Evolutionary conservation across 2,329 filamentous ascomycete species (phyloP), one percentile per base, ranked within the genome.

Genomic region (Orbilia blumenaviensis): DNA sequence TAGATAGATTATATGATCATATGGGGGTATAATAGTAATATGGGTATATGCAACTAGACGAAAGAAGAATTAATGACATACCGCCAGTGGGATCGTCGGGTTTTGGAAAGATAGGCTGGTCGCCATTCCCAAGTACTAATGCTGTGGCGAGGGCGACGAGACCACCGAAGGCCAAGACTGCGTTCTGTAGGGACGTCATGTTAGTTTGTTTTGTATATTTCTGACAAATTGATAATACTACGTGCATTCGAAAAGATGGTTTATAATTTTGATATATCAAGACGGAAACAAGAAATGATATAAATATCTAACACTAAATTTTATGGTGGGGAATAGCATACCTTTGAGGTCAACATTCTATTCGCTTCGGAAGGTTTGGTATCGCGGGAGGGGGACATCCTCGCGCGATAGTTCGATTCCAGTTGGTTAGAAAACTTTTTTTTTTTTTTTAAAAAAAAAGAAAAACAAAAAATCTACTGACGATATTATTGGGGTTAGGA

Each of bases 111-210:
- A 76, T 58, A 9, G 72, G 72, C 50, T 68, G 64, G 64, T 76
- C 72, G 8, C 58, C 58, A 25, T n/a, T 60, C 10, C 48, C 58
- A 16, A 62, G 69, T 7, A 76, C 41, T 5, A 58, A 76, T n/a
- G 60, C 72, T 8, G 72, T 76, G 10, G 72, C 72, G 14, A 66
- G 29, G 9, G 72, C 72, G n/a, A 76, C 58, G 14, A 76, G n/a
- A 8, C 72, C 72, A 32, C 72, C 72, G 60, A 76, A 76, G n/a
- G 72, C 72, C 29, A 76, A 42, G 29, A 76, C 72, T 18, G 72
- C 72, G 25, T 76, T 76, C 72, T 76, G 46, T 6, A 34, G n/a
- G n/a, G n/a, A n/a, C 36, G 6, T 34, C 29, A 34, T 34, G 29
- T 34, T 34, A 5, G 29, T 34, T 34, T 34, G 5, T 34, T 34